Base-by-base conservation (phyloP, 2,329 filamentous ascomycete genomes). In the Raffaelea ambrosiae region DNA sequence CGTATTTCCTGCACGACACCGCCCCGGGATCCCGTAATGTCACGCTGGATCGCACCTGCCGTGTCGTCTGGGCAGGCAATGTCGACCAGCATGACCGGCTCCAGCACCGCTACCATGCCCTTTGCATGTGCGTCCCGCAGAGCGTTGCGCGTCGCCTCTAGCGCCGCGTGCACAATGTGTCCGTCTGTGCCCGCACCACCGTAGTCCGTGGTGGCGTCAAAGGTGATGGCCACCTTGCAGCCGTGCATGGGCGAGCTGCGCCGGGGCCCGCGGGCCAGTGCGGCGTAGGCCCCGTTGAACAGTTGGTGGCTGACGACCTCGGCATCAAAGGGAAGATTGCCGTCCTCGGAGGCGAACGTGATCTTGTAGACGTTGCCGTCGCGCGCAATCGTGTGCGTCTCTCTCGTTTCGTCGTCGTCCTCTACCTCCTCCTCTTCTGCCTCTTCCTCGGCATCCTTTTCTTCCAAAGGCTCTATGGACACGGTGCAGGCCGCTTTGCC, bases 11-110 rank as follows among this genome's bases (percentile, higher is more conserved):
- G 62, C 13, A 94, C 81, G 40, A 84, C 81, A 0, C 87, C 88
- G 20, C 88, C 88, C 1, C 87, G 76, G 0, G 81, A 78, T 2
- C 85, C 82, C 2, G 81, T 83, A 35, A 94, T 77, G 59, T 94
- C 88, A 53, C 90, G 86, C 18, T 91, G 83, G 10, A 98, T 86
- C 4, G 78, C 77, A 4, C 90, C 89, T 1, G 95, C 82, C 7
- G 79, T 83, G 5, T 76, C 74, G 65, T 96, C 91, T 45, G 93
- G 87, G 44, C 93, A 88, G 55, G 80, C 83, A 59, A 98, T 95
- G 46, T 84, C 81, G 5, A 87, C 88, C 51, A 83, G 82, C 88
- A 97, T 96, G 47, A 98, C 86, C 1, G 93, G 93, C 61, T 98
- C 93, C 68, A 97, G 84, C 36, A 98, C 71, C 1, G 77, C 76